Evolutionary conservation across 306 rosid genomes (phyloP), one percentile per base, ranked within the genome.

Genomic region (Vigna unguiculata): DNA sequence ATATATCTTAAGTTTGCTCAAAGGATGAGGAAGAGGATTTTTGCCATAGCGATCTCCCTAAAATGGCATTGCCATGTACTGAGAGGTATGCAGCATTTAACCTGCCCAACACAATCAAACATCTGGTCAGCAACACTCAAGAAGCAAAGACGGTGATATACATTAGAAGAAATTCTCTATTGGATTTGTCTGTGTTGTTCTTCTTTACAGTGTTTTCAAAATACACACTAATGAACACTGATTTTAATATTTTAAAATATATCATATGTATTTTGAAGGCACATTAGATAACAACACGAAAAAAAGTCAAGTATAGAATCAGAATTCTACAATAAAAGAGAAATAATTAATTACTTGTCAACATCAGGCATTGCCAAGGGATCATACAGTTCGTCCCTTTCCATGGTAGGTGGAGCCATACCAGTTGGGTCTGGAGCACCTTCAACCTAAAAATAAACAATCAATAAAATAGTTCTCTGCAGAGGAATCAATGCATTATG

Each of bases 81-180:
- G 89, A 82, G 63, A 91, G 86, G 85, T 93, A 93, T 40, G 93
- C 93, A 61, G 90, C 85, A 64, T 93, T 93, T 79, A 93, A 86
- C 91, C 98, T 93, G 71, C 72, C 62, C 88, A 83, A 67, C 48
- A 69, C 71, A 86, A 85, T 38, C 77, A 74, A 20, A n/a, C 13
- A 71, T 51, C 1, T 17, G 43, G 43, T 80, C 52, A 79, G 52
- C 68, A 78, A 83, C 76, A 43, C 12, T 65, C 34, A 72, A 41
- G 74, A 68, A 66, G 70, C 45, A 48, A 67, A 49, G 34, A 67
- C 25, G 47, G 36, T 46, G 13, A 25, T 48, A 20, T 49, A 7
- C 32, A 28, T 4, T 4, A 28, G 0, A 28, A 28, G 30, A 24
- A 3, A 24, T 24, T 24, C 25, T 24, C 2, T 24, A 0, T 24